Base-by-base conservation (phyloP, 371 early-diverging fungal species). In the Encephalitozoon hellem region DNA sequence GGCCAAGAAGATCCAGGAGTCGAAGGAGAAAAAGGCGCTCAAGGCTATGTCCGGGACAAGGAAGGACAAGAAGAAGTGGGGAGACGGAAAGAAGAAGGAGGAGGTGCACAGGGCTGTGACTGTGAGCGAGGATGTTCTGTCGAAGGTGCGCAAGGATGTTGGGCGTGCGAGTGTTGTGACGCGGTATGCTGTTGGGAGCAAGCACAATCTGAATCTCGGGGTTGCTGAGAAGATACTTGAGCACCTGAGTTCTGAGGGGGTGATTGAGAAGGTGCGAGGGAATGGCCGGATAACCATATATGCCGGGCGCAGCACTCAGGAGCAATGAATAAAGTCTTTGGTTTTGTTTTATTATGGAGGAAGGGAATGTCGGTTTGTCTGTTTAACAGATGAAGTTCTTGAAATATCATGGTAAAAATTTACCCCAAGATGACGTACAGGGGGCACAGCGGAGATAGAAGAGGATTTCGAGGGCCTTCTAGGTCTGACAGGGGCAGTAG, bases 21-120 rank as follows among this genome's bases (percentile, higher is more conserved):
- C 80, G 45, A 80, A 83, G 67, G 64, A 75, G 59, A 78, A 76
- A 32, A 78, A 76, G 72, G 70, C 70, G 26, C 32, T 53, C 65
- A 78, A 71, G 30, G 76, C 76, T 21, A 59, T 53, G 34, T 77
- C 67, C 32, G 55, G 75, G 25, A 70, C 78, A 63, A 69, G 71
- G 43, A 80, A 83, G 69, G 80, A 77, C 47, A 71, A 75, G 39
- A 84, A 84, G 79, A 84, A 79, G 72, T 84, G 84, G 84, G 59
- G 73, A 28, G 75, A 67, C 21, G 66, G 65, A 42, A 77, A 70
- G 51, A 76, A 45, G 54, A 80, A 78, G 45, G 84, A 79, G n/a
- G 78, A 69, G 26, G 39, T 42, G 15, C 25, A 74, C 23, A 81
- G 72, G 68, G 38, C 23, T 0, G 78, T 76, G 32, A 74, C 72